Percentiles rank a stretch among this genome's conserved stretches.
These are phyloP conservation scores for Trichoderma sp. DNA, from an alignment of 2,329 filamentous ascomycete genomes.

Conservation along the genomic window DNA sequence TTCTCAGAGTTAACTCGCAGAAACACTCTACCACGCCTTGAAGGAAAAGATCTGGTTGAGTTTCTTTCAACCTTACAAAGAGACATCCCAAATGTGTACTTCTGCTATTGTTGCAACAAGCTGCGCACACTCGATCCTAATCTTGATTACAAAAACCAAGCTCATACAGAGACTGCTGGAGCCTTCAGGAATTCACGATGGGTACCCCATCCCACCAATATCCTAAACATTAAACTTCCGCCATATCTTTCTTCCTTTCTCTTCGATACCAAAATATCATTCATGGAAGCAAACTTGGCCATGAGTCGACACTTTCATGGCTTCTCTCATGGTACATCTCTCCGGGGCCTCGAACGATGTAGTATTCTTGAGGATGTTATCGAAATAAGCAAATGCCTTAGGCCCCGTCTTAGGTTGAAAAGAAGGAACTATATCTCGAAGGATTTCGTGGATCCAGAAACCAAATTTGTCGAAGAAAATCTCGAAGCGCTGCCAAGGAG, in stretches of 20 bases:
- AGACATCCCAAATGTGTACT: neutral
- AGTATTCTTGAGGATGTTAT: neutral
- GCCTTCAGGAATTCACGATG: neutral
- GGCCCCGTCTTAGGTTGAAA: neutral
- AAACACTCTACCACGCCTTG: neutral
- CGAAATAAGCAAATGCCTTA: neutral
- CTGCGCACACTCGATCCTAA: neutral
- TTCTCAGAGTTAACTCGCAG: neutral
- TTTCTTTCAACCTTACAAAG: neutral
- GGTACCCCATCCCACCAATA: neutral
- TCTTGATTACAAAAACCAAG: neutral
- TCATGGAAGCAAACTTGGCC: neutral
- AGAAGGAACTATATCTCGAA: neutral
- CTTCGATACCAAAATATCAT: neutral
- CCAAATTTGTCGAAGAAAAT: neutral
- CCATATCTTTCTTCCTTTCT: neutral
- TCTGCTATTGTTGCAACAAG: neutral
- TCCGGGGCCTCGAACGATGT: neutral
- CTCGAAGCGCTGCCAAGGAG: neutral
- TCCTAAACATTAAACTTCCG: neutral
- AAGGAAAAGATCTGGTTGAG: neutral
- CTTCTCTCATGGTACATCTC: neutral
- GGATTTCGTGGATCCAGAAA: neutral
- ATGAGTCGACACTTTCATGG: neutral
- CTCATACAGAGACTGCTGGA: neutral